A percentile compares a stretch with the other conserved stretches of the same genome.
Evolutionary conservation across 73 alveolate species (phyloP).

Genomic region (Paraurostyla sp.): DNA sequence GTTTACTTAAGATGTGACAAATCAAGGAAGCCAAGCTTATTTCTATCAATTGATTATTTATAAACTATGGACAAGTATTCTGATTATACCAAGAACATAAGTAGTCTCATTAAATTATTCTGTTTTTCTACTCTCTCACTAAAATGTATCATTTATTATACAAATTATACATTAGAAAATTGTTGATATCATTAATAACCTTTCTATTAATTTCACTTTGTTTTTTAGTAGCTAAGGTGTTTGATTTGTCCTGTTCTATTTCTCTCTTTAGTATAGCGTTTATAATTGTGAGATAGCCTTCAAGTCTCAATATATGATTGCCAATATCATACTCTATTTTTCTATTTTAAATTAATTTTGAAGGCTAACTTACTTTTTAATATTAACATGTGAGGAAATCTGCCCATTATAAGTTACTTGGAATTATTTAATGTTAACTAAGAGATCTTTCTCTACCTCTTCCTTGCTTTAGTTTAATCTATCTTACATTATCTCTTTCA

Average conservation of each 20-base stretch:
- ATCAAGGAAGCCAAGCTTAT: not conserved
- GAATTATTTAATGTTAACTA: not conserved
- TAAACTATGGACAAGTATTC: not conserved
- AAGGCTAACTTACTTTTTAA: not conserved
- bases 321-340: slow-evolving; percentile 1
- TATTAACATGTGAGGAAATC: not conserved
- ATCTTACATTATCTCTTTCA: not conserved
- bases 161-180: not conserved
- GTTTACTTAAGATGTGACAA: not conserved
- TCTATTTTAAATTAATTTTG: not conserved
- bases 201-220: not conserved
- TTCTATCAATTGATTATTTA: not conserved
- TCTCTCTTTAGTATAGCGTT: slow-evolving; percentile 11
- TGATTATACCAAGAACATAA: slow-evolving; percentile 4
- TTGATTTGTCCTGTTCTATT: not conserved
- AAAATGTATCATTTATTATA: not conserved
- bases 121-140: slow-evolving; percentile 36
- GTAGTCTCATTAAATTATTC: not conserved
- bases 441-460: not conserved
- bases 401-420: not conserved
- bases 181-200: not conserved
- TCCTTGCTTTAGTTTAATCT: not conserved
- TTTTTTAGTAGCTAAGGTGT: not conserved
- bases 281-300: slow-evolving; percentile 13
- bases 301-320: not conserved